Conservation (phyloP, 2,329 filamentous ascomycete species). For the Aureobasidium sp. region DNA sequence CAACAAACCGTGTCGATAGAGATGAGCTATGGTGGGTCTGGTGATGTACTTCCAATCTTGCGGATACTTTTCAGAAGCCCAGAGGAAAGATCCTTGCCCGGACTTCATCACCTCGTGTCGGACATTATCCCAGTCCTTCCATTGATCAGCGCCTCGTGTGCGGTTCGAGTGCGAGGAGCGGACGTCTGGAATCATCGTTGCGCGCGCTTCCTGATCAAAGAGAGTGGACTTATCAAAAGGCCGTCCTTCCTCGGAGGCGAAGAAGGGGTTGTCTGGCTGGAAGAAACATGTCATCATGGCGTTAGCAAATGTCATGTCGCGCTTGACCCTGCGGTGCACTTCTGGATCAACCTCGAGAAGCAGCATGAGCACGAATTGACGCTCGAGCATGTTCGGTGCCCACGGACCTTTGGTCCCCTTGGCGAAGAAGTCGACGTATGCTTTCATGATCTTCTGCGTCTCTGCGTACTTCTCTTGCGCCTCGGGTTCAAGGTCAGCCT, state of each 20-base stretch:
- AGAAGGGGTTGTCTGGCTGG: constrained; percentile 27
- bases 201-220: constrained; percentile 36
- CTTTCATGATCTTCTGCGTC: constrained; percentile 30
- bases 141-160: constrained; percentile 27
- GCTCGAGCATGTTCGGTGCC: constrained; percentile 10
- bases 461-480: constrained; percentile 34
- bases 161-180: constrained; percentile 35
- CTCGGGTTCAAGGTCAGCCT: constrained; percentile 37
- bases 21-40: constrained; percentile 37
- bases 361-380: constrained; percentile 18
- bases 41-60: constrained; percentile 22
- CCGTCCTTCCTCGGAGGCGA: constrained; percentile 30
- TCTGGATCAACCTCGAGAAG: constrained; percentile 23
- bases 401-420: constrained; percentile 5
- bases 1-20: constrained; percentile 43
- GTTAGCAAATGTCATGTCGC: constrained; percentile 34
- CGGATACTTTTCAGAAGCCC: constrained; percentile 20
- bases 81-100: neutral
- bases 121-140: constrained; percentile 32
- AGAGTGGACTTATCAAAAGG: constrained; percentile 32
- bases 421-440: constrained; percentile 11
- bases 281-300: constrained; percentile 37
- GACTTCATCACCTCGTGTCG: constrained; percentile 10
- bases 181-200: constrained; percentile 32
- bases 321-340: constrained; percentile 33